Percentiles rank a stretch among this genome's conserved stretches.
Conservation (phyloP, 805 yeast species). For the Myxozyma udenii region DNA sequence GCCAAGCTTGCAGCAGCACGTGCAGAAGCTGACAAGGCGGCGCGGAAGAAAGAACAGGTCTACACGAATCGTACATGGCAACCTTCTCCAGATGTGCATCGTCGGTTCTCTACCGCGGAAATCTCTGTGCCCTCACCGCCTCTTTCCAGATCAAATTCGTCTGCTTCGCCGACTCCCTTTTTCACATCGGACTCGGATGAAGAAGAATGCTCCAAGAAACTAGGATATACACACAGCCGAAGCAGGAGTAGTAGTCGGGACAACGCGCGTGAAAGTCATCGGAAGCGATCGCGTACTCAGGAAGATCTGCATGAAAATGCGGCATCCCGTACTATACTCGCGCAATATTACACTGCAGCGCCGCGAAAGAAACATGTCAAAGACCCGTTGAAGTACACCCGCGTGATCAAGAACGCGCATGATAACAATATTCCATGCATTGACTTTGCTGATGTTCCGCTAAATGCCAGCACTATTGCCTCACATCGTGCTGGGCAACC, state of each 20-base stretch:
- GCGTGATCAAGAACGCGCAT: slow-evolving; percentile 17
- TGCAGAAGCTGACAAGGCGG: background rate
- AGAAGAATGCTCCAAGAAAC: too few relatives aligned
- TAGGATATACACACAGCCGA: too few relatives aligned
- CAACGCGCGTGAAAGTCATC: background rate
- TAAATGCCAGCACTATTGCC: background rate
- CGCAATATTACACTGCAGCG: background rate
- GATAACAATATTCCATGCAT: slow-evolving; percentile 24
- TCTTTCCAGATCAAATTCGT: background rate
- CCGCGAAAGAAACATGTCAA: slow-evolving; percentile 1
- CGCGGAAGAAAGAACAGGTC: background rate
- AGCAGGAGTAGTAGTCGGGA: background rate
- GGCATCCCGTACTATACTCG: background rate
- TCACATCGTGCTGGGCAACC: background rate
- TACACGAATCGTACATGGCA: background rate
- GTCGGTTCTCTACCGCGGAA: background rate
- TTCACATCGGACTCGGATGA: background rate
- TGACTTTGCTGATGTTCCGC: slow-evolving; percentile 15
- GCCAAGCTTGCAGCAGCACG: background rate
- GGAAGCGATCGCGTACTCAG: background rate
- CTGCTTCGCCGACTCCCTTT: background rate
- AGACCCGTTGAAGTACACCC: slow-evolving; percentile 3
- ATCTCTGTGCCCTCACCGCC: too few relatives aligned
- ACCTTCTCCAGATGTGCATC: background rate
- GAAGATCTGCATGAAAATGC: background rate